phyloP scores from a whole-genome alignment of 148 eudicot species.

The Rhododendron mucronatum region DNA sequence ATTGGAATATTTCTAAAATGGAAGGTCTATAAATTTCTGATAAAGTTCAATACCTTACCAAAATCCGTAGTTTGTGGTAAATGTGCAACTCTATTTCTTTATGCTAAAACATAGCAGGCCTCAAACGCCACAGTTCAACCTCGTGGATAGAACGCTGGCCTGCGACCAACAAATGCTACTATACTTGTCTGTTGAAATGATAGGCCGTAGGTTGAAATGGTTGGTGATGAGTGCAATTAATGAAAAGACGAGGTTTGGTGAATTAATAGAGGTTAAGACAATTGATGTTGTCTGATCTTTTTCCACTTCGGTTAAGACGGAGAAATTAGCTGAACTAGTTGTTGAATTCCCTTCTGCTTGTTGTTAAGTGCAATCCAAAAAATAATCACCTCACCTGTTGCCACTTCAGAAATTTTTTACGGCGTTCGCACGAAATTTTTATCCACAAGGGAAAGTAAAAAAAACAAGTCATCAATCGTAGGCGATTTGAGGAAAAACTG shows the following conservation, averaged over 20 bases:
- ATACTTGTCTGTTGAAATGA: background rate
- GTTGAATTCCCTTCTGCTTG: background rate
- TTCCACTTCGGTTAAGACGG: background rate
- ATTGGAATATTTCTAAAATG: no score
- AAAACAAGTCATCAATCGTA: no score
- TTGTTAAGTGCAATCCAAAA: background rate
- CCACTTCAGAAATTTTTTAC: background rate
- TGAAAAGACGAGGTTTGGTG: background rate
- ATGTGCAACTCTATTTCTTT: no score
- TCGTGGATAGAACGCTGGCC: fast-evolving
- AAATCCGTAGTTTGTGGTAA: no score
- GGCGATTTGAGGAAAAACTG: no score
- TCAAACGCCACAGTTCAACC: no score
- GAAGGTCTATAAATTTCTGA: no score
- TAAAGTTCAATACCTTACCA: no score
- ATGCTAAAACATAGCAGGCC: no score
- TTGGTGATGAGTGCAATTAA: background rate
- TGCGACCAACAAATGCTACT: no score
- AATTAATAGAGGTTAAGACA: background rate
- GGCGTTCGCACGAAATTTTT: background rate
- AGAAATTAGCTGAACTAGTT: background rate
- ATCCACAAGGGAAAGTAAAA: background rate
- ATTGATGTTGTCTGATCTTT: background rate
- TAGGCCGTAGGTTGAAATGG: background rate
- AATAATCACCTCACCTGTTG: background rate